Evolutionary conservation across 2,329 filamentous ascomycete genomes (phyloP).

Genomic region (Talaromyces verruculosus): DNA sequence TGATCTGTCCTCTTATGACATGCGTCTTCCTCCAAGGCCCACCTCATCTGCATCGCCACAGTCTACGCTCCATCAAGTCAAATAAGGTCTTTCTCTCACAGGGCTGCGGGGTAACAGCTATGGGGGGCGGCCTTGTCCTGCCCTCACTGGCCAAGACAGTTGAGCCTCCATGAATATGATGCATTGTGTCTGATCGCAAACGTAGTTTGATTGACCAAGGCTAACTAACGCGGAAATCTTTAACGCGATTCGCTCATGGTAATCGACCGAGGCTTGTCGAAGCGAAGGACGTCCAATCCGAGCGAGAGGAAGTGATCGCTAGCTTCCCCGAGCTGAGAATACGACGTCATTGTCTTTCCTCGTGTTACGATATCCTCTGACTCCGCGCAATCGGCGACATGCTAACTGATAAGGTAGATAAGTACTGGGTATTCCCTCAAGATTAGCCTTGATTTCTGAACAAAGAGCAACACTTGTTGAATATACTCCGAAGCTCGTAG

Average conservation of each 20-base stretch:
- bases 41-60: slow-evolving; percentile 15
- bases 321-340: slow-evolving; percentile 11
- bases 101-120: slow-evolving; percentile 9
- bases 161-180: slow-evolving; percentile 8
- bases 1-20: not conserved
- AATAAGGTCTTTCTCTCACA: not conserved
- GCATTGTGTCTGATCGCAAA: not conserved
- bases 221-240: not conserved
- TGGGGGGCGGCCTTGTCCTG: not conserved
- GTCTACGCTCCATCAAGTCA: not conserved
- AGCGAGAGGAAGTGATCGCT: not conserved
- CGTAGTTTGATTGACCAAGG: slow-evolving; percentile 5
- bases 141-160: slow-evolving; percentile 1
- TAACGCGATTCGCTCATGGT: not conserved
- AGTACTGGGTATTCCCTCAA: not conserved
- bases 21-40: not conserved
- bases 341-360: slow-evolving; percentile 3
- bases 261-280: not conserved
- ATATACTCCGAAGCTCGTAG: not conserved
- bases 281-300: slow-evolving; percentile 10
- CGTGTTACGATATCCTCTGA: not conserved
- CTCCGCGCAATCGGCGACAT: not conserved
- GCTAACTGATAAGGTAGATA: not conserved
- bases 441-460: not conserved
- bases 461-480: not conserved